phyloP scores from a whole-genome alignment of 495 filamentous ascomycete species.

The Cetradonia linearis region DNA sequence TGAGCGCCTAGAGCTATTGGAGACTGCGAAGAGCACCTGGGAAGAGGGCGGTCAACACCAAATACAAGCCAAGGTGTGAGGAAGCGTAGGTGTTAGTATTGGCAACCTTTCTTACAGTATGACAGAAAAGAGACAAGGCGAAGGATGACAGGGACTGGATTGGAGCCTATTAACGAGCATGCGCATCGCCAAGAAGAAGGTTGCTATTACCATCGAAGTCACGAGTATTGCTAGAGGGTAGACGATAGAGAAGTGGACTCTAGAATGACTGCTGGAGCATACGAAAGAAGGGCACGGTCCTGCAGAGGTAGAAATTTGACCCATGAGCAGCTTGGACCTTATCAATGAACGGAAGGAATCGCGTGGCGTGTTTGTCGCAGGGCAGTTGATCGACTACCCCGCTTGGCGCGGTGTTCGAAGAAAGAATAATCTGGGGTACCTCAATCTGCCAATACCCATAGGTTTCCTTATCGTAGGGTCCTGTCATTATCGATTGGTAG shows the following conservation, averaged over 20 bases:
- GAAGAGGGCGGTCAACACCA: conserved; percentile 22
- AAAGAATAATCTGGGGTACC: conserved; percentile 1
- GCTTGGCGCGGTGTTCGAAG: conserved; percentile 1
- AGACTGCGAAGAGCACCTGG: conserved; percentile 22
- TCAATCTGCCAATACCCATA: conserved; percentile 8
- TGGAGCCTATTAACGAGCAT: not conserved
- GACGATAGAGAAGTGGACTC: not conserved
- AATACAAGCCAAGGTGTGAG: conserved; percentile 22
- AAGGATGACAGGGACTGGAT: conserved; percentile 8
- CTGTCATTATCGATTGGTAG: not conserved
- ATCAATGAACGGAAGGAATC: not conserved
- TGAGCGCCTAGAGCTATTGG: conserved; percentile 34
- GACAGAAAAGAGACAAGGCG: conserved; percentile 1
- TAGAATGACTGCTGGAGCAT: conserved; percentile 1
- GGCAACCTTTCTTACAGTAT: not conserved
- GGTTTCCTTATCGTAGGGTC: not conserved
- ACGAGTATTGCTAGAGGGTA: conserved; percentile 1
- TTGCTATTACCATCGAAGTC: not conserved
- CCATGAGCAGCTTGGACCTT: not conserved
- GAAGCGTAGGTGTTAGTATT: not conserved
- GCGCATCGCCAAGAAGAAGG: not conserved
- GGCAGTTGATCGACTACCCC: conserved; percentile 5
- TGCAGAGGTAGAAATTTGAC: not conserved
- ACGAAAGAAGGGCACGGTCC: not conserved
- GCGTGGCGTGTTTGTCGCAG: not conserved